Conservation (phyloP, 331 rosid species). For the Pyrus hybrid region DNA sequence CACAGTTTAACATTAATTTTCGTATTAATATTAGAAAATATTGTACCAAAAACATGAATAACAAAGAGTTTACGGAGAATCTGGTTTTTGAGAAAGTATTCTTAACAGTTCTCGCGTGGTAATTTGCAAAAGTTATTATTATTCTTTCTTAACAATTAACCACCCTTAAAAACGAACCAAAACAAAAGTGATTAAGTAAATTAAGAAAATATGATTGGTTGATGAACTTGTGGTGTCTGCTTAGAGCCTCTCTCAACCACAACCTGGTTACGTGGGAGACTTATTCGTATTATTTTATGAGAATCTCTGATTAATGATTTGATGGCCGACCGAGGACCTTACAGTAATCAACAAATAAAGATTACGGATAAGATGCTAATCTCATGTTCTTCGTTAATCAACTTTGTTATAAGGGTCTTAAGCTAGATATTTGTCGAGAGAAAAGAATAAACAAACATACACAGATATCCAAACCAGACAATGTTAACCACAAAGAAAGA, state of each 20-base stretch:
- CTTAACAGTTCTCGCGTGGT: no score
- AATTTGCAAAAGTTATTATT: no score
- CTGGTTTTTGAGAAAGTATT: rapidly evolving
- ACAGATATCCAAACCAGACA: not conserved
- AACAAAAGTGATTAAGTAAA: no score
- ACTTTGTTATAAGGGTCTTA: not conserved
- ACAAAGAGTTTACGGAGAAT: no score
- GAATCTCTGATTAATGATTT: slow-evolving; percentile 11
- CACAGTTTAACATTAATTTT: no score
- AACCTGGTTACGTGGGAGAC: slow-evolving; percentile 26
- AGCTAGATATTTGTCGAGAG: slow-evolving; percentile 7
- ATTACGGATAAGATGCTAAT: not conserved
- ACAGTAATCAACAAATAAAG: not conserved
- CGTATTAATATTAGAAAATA: no score
- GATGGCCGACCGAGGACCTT: slow-evolving; percentile 31
- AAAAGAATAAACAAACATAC: slow-evolving; percentile 3
- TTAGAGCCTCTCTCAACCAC: slow-evolving; percentile 45
- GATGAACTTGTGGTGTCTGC: slow-evolving; percentile 17
- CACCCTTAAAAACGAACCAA: slow-evolving; percentile 1
- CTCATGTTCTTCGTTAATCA: not conserved
- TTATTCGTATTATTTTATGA: not conserved
- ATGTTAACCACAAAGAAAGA: not conserved
- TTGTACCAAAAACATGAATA: no score
- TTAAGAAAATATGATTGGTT: slow-evolving; percentile 15
- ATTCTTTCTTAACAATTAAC: not conserved